Conservation (phyloP, 2,329 filamentous ascomycete species). For the Colletotrichum tanaceti region DNA sequence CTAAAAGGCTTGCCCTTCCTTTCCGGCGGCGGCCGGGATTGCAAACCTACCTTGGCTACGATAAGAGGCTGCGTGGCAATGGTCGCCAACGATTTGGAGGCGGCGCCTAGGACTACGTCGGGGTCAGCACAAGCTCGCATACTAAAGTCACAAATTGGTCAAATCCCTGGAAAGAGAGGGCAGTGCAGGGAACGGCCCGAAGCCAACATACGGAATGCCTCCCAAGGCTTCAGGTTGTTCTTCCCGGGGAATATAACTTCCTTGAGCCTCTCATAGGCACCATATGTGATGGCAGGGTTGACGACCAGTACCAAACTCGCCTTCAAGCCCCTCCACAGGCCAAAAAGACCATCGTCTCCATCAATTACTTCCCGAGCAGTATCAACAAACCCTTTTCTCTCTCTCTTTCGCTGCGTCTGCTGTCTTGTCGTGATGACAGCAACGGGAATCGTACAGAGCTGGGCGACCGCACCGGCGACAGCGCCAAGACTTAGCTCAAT, state of each 20-base stretch:
- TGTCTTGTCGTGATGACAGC: slow-evolving; percentile 95
- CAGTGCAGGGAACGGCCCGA: too few species aligned
- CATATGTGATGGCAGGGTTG: slow-evolving; percentile 97
- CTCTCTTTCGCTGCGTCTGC: slow-evolving; percentile 87
- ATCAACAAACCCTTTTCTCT: slow-evolving; percentile 86
- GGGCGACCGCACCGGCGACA: slow-evolving; percentile 87
- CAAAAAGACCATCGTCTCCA: slow-evolving; percentile 88
- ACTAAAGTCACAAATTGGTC: too few species aligned
- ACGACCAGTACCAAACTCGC: slow-evolving; percentile 95
- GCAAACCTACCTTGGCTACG: slow-evolving; percentile 95
- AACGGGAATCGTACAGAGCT: slow-evolving; percentile 96
- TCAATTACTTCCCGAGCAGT: slow-evolving; percentile 91
- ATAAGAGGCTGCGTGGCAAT: slow-evolving; percentile 94
- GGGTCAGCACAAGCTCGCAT: slow-evolving; percentile 12
- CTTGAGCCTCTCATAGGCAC: slow-evolving; percentile 91
- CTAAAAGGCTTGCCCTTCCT: slow-evolving; percentile 93
- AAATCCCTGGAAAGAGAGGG: background rate
- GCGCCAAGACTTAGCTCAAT: slow-evolving; percentile 88
- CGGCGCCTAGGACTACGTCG: slow-evolving; percentile 81
- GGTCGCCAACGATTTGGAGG: slow-evolving; percentile 93
- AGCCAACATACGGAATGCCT: slow-evolving; percentile 84
- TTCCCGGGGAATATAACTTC: slow-evolving; percentile 82
- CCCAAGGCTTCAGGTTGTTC: slow-evolving; percentile 79
- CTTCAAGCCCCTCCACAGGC: slow-evolving; percentile 95
- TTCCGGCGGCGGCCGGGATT: slow-evolving; percentile 88